Conservation (phyloP, 2,329 filamentous ascomycete species). For the Cladophialophora carrionii region DNA sequence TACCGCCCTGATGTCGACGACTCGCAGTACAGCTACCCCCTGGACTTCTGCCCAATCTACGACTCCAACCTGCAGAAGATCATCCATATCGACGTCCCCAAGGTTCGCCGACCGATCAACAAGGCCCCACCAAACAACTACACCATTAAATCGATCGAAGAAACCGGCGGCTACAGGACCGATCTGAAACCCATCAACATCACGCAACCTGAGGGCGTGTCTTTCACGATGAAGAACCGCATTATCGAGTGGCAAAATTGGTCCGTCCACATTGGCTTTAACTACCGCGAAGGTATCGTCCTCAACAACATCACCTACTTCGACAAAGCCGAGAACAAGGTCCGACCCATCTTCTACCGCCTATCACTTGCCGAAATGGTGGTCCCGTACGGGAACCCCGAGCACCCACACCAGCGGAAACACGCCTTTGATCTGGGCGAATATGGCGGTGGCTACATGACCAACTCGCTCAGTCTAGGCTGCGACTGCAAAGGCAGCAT, state of each 20-base stretch:
- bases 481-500: conserved; percentile 80
- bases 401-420: conserved; percentile 55
- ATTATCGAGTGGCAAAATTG: conserved; percentile 89
- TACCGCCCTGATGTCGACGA: conserved; percentile 84
- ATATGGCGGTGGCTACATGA: conserved; percentile 55
- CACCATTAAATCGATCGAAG: conserved; percentile 71
- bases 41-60: conserved; percentile 93
- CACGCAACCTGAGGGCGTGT: conserved; percentile 85
- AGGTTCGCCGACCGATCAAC: conserved; percentile 73
- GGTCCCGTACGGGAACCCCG: conserved; percentile 67
- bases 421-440: conserved; percentile 55
- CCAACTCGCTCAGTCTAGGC: conserved; percentile 52
- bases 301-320: conserved; percentile 88
- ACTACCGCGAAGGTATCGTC: conserved; percentile 89
- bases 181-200: conserved; percentile 87
- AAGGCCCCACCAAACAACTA: conserved; percentile 77
- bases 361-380: conserved; percentile 93
- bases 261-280: conserved; percentile 91
- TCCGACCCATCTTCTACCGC: conserved; percentile 82
- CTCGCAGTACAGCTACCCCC: conserved; percentile 85
- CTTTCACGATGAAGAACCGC: conserved; percentile 75
- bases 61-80: conserved; percentile 78
- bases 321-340: conserved; percentile 68
- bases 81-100: conserved; percentile 81
- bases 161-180: conserved; percentile 72